Evolutionary conservation across 768 basidiomycete genomes (phyloP), one percentile per base, ranked within the genome.

Genomic region (Lepiota venenata): DNA sequence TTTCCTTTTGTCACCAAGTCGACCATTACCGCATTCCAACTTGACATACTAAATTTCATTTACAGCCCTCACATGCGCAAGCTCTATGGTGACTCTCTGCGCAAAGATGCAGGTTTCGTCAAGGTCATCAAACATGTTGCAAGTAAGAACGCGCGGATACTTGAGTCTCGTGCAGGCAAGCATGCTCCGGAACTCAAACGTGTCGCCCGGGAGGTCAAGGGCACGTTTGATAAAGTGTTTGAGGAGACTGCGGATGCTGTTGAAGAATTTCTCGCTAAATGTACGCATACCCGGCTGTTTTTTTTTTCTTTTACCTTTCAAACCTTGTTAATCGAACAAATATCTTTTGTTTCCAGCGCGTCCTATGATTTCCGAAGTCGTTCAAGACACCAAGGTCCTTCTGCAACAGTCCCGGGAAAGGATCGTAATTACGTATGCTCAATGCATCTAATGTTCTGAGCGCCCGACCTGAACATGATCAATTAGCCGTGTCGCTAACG

Each of bases 41-140:
- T 51, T 37, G 47, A 52, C 39, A 36, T 20, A 25, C 12, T 7
- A 20, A 35, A 42, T 32, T 48, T 32, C 14, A 45, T 36, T 57
- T 2, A 32, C 40, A 98, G 96, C 61, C 97, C 97, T n/a, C 97
- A 98, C 71, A 98, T 98, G 97, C 85, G 82, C 57, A 93, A 92
- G 66, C 77, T 98, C 16, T 99, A 99, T 68, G 96, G 97, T 2
- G 85, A 95, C 63, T 85, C 89, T 12, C 74, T 99, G 11, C 86
- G 97, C 58, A 93, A 94, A 70, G 96, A 98, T 55, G 96, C 95
- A 1, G 97, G 97, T 48, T 90, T 98, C 59, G 92, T 96, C 61
- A 97, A 98, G 74, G 95, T 98, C n/a, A 87, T 99, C 69, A 95
- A 94, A 71, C 90, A 80, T 56, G 92, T 95, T 9, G 94, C 94